Evolutionary conservation across 2,329 filamentous ascomycete genomes (phyloP).

Genomic region (Diaporthe eres): DNA sequence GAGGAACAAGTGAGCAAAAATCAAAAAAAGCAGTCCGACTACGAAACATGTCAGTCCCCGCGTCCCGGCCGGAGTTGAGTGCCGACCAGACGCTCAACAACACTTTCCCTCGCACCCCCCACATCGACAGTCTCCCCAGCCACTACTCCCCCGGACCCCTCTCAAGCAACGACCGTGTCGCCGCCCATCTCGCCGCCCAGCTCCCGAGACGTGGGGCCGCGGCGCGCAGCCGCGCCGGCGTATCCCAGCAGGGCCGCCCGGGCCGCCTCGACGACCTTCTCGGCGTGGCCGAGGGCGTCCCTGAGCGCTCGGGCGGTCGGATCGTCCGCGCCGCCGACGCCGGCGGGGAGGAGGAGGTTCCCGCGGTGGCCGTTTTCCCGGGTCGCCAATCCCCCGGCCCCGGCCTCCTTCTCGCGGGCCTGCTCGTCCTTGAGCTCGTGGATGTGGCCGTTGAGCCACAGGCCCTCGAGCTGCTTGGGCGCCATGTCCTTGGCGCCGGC

Average conservation of each 20-base stretch:
- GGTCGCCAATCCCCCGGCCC: too few species aligned
- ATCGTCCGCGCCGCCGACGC: constrained; percentile 48
- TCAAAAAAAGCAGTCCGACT: background rate
- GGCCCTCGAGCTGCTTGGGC: constrained; percentile 65
- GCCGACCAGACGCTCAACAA: background rate
- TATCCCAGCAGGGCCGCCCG: constrained; percentile 59
- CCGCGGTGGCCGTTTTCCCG: background rate
- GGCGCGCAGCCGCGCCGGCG: constrained; percentile 49
- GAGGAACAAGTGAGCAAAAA: background rate
- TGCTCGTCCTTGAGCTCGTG: constrained; percentile 65
- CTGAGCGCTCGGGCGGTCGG: constrained; percentile 58
- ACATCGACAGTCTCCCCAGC: background rate
- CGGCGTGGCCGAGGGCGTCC: constrained; percentile 60
- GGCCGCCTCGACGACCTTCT: constrained; percentile 62
- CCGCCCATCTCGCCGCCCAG: constrained; percentile 74
- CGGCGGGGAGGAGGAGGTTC: background rate
- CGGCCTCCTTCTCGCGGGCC: constrained; percentile 30
- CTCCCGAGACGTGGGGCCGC: constrained; percentile 67
- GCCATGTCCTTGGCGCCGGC: constrained; percentile 74
- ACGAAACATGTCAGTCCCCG: background rate
- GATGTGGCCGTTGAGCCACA: constrained; percentile 76
- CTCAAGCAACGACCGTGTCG: constrained; percentile 59
- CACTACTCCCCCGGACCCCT: background rate
- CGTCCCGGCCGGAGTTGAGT: background rate
- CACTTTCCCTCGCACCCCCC: background rate